Percentiles rank a stretch among this genome's conserved stretches.
Conservation (phyloP, 352 stramenopile genomes). For the Globisporangium mamillatum region DNA sequence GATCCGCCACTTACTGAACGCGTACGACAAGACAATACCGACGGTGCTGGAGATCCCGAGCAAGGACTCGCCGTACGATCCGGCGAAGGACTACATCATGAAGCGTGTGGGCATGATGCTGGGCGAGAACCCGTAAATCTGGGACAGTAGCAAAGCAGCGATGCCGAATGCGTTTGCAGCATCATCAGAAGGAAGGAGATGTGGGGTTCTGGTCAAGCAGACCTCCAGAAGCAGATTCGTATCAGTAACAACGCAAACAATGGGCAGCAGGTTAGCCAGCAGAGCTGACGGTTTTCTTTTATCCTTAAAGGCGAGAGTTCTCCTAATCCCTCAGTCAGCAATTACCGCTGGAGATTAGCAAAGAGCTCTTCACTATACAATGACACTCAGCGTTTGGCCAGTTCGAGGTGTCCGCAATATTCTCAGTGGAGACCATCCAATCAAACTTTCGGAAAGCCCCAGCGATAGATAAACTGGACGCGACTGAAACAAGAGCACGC, state of each 20-base stretch:
- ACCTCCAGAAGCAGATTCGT: background rate
- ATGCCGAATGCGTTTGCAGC: background rate
- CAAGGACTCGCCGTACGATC: slow-evolving; percentile 96
- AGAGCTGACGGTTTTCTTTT: background rate
- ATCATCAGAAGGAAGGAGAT: background rate
- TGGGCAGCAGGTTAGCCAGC: background rate
- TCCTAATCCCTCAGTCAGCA: background rate
- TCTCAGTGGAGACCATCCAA: too few species aligned
- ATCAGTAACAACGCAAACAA: background rate
- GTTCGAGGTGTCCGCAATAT: too few species aligned
- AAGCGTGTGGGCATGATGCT: slow-evolving; percentile 95
- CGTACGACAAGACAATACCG: slow-evolving; percentile 98
- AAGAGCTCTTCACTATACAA: background rate
- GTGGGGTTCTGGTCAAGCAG: background rate
- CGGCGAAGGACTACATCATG: slow-evolving; percentile 99
- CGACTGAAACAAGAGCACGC: too few species aligned
- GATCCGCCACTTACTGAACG: slow-evolving; percentile 97
- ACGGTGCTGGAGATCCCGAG: slow-evolving; percentile 98
- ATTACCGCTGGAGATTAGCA: background rate
- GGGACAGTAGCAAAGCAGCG: background rate
- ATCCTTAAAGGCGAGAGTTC: background rate
- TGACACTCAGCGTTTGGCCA: too few species aligned
- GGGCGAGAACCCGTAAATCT: slow-evolving; percentile 44
- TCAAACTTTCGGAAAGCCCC: too few species aligned
- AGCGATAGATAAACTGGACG: too few species aligned